Evolutionary conservation across 441 rosid species (phyloP).

Genomic region (Manihot esculenta): DNA sequence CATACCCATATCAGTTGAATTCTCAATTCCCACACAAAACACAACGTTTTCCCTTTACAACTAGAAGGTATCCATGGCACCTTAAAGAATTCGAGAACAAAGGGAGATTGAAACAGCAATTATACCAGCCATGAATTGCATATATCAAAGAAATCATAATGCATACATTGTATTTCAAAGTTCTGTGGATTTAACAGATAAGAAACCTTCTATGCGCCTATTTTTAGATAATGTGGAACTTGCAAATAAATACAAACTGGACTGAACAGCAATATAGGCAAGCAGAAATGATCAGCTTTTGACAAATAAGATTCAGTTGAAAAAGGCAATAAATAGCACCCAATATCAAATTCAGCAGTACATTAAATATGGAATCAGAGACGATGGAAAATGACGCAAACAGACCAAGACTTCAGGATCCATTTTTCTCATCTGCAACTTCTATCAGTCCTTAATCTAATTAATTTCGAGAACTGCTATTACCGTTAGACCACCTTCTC

Average conservation of each 20-base stretch:
- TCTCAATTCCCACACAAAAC: neutral
- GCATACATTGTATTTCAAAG: neutral
- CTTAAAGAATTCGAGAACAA: too few relatives aligned
- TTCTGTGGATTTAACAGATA: neutral
- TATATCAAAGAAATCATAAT: neutral
- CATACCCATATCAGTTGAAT: neutral
- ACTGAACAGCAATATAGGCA: slow-evolving; percentile 6
- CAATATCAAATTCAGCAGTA: slow-evolving; percentile 34
- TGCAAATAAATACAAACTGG: slow-evolving; percentile 12
- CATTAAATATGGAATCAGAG: slow-evolving; percentile 28
- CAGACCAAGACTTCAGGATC: slow-evolving; percentile 16
- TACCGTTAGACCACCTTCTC: slow-evolving; percentile 56
- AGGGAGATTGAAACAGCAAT: too few relatives aligned
- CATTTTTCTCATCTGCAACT: slow-evolving; percentile 15
- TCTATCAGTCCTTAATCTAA: slow-evolving; percentile 14
- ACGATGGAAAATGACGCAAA: slow-evolving; percentile 27
- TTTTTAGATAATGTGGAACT: neutral
- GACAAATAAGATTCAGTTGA: slow-evolving; percentile 33
- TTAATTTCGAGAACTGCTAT: slow-evolving; percentile 40
- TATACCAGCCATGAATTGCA: neutral
- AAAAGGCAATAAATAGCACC: slow-evolving; percentile 37
- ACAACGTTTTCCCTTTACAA: neutral
- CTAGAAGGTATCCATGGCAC: too few relatives aligned
- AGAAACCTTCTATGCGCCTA: neutral
- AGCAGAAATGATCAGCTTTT: slow-evolving; percentile 17